A percentile compares a stretch with the other conserved stretches of the same genome.
Evolutionary conservation across 495 filamentous ascomycete species (phyloP).

Genomic region (Hypoxylon rickii): DNA sequence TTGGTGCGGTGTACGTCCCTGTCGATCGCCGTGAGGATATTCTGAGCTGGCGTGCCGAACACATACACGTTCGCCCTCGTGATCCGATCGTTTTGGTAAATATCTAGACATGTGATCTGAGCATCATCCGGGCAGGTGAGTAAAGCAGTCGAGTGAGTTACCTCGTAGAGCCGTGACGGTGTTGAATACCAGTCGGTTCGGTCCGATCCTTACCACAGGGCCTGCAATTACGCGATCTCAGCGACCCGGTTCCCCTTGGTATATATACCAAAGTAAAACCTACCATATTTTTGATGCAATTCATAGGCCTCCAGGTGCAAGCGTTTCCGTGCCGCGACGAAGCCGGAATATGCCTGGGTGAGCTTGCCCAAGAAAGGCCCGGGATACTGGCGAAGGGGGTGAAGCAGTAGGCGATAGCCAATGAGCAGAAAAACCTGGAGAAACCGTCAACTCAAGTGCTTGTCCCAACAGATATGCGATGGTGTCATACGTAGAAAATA

Average conservation of each 20-base stretch:
- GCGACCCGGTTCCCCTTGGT: too few species aligned
- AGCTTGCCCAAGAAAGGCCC: conserved; percentile 6
- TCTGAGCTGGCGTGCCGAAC: background rate
- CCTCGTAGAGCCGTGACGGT: conserved; percentile 20
- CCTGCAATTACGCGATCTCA: too few species aligned
- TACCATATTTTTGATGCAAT: conserved; percentile 2
- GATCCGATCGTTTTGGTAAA: conserved; percentile 9
- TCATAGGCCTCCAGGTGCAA: background rate
- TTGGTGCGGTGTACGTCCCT: conserved; percentile 6
- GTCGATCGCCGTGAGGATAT: conserved; percentile 11
- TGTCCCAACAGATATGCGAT: too few species aligned
- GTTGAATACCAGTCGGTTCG: conserved; percentile 32
- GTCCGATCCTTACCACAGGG: conserved; percentile 20
- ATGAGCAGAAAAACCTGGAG: too few species aligned
- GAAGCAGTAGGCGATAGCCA: conserved; percentile 4
- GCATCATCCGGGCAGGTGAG: too few species aligned
- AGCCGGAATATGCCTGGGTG: conserved; percentile 6
- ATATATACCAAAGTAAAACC: too few species aligned
- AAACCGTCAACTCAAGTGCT: too few species aligned
- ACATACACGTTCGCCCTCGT: conserved; percentile 13
- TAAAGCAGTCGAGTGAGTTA: conserved; percentile 10
- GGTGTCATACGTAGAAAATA: too few species aligned
- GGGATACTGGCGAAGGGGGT: conserved; percentile 3
- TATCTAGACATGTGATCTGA: background rate
- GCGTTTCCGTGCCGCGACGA: background rate